phyloP scores from a whole-genome alignment of 352 stramenopile species.

The Phytophthora vignae region DNA sequence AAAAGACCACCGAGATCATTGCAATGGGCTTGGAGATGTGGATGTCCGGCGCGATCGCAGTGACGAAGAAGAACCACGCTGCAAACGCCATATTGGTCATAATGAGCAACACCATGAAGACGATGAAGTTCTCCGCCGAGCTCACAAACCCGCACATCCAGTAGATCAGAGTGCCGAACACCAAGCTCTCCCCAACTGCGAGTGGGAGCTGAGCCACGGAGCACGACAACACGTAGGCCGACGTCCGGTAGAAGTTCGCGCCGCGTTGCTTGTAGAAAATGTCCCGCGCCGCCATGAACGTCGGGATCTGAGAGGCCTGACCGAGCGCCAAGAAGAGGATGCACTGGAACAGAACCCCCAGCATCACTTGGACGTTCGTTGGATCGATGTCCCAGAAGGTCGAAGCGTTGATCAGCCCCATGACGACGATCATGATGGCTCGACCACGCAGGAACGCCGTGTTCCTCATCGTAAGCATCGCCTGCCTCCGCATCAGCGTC shows the following conservation, averaged over 20 bases:
- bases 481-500: slow-evolving; percentile 49
- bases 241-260: slow-evolving; percentile 77
- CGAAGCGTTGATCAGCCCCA: slow-evolving; percentile 44
- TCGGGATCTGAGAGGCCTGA: too few species aligned
- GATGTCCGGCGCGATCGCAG: slow-evolving; percentile 28
- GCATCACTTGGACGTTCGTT: too few species aligned
- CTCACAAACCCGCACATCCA: slow-evolving; percentile 38
- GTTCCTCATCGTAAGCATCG: slow-evolving; percentile 57
- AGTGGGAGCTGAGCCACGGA: slow-evolving; percentile 69
- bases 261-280: slow-evolving; percentile 45
- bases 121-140: slow-evolving; percentile 34
- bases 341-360: too few species aligned
- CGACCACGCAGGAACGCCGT: slow-evolving; percentile 41
- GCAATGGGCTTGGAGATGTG: slow-evolving; percentile 46
- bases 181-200: slow-evolving; percentile 57
- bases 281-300: too few species aligned
- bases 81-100: slow-evolving; percentile 51
- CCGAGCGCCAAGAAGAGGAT: too few species aligned
- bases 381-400: slow-evolving; percentile 52
- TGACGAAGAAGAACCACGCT: slow-evolving; percentile 57
- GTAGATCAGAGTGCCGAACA: slow-evolving; percentile 75
- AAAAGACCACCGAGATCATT: slow-evolving; percentile 46
- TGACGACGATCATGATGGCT: slow-evolving; percentile 40
- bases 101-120: slow-evolving; percentile 50
- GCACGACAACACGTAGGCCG: slow-evolving; percentile 60